A percentile compares a stretch with the other conserved stretches of the same genome.
Evolutionary conservation across 2,329 filamentous ascomycete species (phyloP).

Genomic region (Atkinsonella hypoxylon): DNA sequence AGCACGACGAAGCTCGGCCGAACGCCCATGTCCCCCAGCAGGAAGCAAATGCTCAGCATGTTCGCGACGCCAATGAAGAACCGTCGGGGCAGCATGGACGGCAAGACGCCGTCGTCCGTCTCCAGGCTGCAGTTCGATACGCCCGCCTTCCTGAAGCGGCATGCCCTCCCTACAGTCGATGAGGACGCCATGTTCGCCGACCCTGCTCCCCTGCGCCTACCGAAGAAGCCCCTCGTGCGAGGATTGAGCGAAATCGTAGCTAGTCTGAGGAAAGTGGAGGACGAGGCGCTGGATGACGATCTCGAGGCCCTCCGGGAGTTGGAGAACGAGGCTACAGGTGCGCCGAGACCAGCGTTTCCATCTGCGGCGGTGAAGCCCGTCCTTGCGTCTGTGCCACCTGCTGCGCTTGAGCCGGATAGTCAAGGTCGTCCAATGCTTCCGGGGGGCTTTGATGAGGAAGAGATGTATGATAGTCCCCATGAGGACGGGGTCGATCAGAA

Average conservation of each 20-base stretch:
- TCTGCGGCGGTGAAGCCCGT: constrained; percentile 20
- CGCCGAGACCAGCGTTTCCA: constrained; percentile 11
- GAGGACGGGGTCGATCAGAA: constrained; percentile 42
- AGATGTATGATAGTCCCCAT: constrained; percentile 39
- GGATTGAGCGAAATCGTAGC: constrained; percentile 66
- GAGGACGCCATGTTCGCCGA: constrained; percentile 42
- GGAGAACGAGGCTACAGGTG: constrained; percentile 36
- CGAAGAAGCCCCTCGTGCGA: constrained; percentile 50
- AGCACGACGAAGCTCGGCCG: constrained; percentile 24
- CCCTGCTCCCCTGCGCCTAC: constrained; percentile 38
- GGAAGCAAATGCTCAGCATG: constrained; percentile 47
- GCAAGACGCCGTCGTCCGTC: constrained; percentile 35
- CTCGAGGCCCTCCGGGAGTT: constrained; percentile 62
- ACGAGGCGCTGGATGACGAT: constrained; percentile 60
- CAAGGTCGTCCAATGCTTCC: constrained; percentile 33
- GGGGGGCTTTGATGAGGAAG: constrained; percentile 54
- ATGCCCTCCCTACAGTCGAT: constrained; percentile 37
- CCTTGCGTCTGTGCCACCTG: background rate
- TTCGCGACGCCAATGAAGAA: constrained; percentile 55
- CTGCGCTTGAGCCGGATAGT: constrained; percentile 25
- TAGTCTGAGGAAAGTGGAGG: constrained; percentile 55
- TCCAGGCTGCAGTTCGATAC: constrained; percentile 53
- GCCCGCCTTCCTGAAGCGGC: constrained; percentile 53
- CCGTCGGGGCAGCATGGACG: constrained; percentile 25
- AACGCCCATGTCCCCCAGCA: constrained; percentile 45